Evolutionary conservation across 164 flowering plant genomes (phyloP), one percentile per base, ranked within the genome.

Genomic region (Nymphaea colorata): DNA sequence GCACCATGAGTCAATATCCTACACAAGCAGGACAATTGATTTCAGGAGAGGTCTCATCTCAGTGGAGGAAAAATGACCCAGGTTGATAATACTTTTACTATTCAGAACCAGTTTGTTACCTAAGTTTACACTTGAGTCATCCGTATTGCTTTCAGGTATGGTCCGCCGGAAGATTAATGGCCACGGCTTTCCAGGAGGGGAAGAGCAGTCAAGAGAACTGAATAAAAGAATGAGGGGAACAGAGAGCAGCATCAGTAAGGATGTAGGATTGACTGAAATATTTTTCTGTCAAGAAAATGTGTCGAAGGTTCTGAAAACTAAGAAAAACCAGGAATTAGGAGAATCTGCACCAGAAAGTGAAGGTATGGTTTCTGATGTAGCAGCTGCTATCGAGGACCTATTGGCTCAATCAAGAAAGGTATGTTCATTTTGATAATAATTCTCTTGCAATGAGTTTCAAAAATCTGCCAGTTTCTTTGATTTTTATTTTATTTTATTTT

Each of bases 321-420:
- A 45, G 6, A 70, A 42, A 63, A 76, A 74, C 59, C 69, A 63
- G 53, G 62, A 3, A 14, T 43, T 63, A 42, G 77, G 73, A 64
- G 73, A 72, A 51, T 15, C 57, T 51, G 57, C 57, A 51, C 14
- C 57, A 51, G 15, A 51, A 8, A 15, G 57, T 51, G 57, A 10
- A 51, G 57, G 57, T 51, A 51, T 8, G 57, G 0, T 80, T 78
- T 87, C 96, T 72, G 97, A 94, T 85, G 95, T 91, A 43, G 97
- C 96, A 69, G 78, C 92, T 69, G 92, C 88, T 41, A 94, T 94
- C 71, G 99, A 94, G 74, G 98, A 86, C 75, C 77, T 89, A 75
- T 74, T 91, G 71, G 99, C 85, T 82, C 85, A 89, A 71, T 87
- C 97, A 15, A 87, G 84, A 73, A 91, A 89, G 96, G 98, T 94